Evolutionary conservation across 2,329 filamentous ascomycete species (phyloP), one percentile per base, ranked within the genome.

Genomic region (Emmonsiellopsis sp.): DNA sequence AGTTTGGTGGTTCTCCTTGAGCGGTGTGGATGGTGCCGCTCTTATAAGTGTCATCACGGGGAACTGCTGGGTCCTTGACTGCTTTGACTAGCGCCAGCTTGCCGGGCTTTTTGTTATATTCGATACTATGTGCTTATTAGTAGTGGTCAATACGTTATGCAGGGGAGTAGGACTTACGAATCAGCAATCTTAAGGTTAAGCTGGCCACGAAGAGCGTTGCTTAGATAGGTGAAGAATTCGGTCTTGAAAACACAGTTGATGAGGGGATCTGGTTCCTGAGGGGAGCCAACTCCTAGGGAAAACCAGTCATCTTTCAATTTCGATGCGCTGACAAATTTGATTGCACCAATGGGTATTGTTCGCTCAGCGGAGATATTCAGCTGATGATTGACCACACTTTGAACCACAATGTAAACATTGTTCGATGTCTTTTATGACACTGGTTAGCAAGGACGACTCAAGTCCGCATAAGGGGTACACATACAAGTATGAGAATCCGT

Each of bases 51-150:
- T 98, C 93, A 47, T 84, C 84, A 51, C 79, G 71, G 3, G 79
- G 74, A 51, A 86, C 80, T 51, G 84, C 81, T 0, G 91, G 84
- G 67, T 98, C 93, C 72, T 95, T 95, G 56, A 95, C 66, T 7
- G 88, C 88, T 75, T 97, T 97, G 65, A 98, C 87, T 5, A 83
- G 73, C 52, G 92, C 87, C 69, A 89, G 80, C 75, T 98, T 98
- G 53, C 89, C 89, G 1, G 93, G 93, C 73, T 98, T 98, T 79
- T 97, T 98, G 66, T 92, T 91, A 71, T 95, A 98, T 67, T 95
- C 89, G 61, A 98, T 91, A 5, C 74, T 79, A 52, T 37, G 30
- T 10, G 20, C 11, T 44, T 16, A 42, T 64, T 55, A 62, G 61
- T 54, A 59, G 59, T 52, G 16, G 54, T 20, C 11, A 46, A 56